Evolutionary conservation across 495 filamentous ascomycete species (phyloP).

Genomic region (Entonaema liquescens): DNA sequence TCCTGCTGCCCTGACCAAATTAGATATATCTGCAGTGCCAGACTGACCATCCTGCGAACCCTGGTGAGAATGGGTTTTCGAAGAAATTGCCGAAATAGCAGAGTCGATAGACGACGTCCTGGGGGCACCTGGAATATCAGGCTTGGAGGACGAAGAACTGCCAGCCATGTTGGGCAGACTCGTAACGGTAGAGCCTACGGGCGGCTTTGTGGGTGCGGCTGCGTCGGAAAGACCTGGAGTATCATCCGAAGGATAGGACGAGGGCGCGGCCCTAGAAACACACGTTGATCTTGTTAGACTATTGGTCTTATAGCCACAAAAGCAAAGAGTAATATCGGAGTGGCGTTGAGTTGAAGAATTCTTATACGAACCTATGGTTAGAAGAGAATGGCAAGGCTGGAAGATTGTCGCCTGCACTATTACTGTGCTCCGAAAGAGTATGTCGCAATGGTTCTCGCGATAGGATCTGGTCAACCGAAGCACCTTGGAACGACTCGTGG

Average conservation of each 20-base stretch:
- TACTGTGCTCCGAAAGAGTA: neutral
- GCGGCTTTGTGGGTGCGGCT: conserved; percentile 49
- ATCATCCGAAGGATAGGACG: conserved; percentile 54
- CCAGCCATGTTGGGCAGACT: conserved; percentile 43
- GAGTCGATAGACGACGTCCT: conserved; percentile 96
- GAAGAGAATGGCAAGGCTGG: conserved; percentile 27
- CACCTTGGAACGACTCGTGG: conserved; percentile 34
- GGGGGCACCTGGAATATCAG: conserved; percentile 52
- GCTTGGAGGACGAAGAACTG: conserved; percentile 29
- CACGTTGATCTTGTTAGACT: conserved; percentile 39
- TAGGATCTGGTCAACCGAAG: conserved; percentile 18
- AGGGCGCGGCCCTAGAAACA: conserved; percentile 43
- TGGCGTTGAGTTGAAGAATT: neutral
- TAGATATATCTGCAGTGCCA: conserved; percentile 69
- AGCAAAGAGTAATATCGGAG: neutral
- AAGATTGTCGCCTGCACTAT: conserved; percentile 21
- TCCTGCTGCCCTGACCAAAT: conserved; percentile 81
- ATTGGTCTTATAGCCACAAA: neutral
- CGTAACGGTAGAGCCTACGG: conserved; percentile 44
- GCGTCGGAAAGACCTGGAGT: conserved; percentile 49
- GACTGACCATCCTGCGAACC: conserved; percentile 64
- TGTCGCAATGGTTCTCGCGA: conserved; percentile 48
- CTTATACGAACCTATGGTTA: conserved; percentile 27
- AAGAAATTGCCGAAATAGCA: conserved; percentile 85
- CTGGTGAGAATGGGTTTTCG: conserved; percentile 70